Evolutionary conservation across 164 flowering plant genomes (phyloP).

Genomic region (Stephania yunnanensis): DNA sequence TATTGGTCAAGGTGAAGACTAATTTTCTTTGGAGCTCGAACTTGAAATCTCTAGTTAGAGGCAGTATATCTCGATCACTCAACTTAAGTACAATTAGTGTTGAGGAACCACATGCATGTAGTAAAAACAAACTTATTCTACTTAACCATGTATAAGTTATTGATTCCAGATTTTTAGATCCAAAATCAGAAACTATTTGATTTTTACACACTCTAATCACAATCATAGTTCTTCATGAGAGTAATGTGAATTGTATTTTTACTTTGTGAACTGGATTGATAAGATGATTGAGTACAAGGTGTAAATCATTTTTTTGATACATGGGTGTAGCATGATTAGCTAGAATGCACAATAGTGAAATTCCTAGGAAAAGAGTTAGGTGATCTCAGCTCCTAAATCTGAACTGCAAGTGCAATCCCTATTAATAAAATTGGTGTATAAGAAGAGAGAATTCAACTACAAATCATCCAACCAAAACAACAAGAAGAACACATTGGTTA

Average conservation of each 20-base stretch:
- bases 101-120: too few relatives aligned
- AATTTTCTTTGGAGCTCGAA: too few relatives aligned
- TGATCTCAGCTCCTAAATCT: not conserved
- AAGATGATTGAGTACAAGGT: not conserved
- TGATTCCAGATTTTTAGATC: not conserved
- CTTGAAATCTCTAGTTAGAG: too few relatives aligned
- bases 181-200: too few relatives aligned
- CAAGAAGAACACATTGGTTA: slow-evolving; percentile 1
- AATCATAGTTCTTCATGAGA: not conserved
- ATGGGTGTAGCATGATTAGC: slow-evolving; percentile 1
- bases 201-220: not conserved
- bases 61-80: too few relatives aligned
- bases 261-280: not conserved
- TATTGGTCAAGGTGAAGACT: too few relatives aligned
- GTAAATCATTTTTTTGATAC: not conserved
- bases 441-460: not conserved
- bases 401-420: not conserved
- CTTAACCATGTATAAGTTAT: not conserved
- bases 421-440: not conserved
- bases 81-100: too few relatives aligned
- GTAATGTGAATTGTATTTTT: not conserved
- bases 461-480: not conserved
- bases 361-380: slow-evolving; percentile 1
- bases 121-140: too few relatives aligned
- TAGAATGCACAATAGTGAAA: not conserved